Evolutionary conservation across 108 stramenopile genomes (phyloP).

Genomic region (Ochromonas danica): DNA sequence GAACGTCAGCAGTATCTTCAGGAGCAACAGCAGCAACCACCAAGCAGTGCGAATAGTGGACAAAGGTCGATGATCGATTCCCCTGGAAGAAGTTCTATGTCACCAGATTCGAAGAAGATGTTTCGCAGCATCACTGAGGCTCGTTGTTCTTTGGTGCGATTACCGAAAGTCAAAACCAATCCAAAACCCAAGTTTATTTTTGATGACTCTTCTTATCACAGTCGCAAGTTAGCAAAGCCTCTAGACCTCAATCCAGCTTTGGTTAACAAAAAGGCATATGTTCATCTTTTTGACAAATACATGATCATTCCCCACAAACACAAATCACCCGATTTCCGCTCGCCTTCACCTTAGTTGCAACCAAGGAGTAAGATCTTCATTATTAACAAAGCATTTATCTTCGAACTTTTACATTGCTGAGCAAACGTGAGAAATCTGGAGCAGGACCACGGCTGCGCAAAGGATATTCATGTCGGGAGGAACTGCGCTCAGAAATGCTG

Average conservation of each 20-base stretch:
- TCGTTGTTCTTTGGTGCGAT: neutral
- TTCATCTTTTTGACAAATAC: neutral
- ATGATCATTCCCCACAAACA: neutral
- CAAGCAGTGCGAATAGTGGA: neutral
- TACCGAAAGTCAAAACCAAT: neutral
- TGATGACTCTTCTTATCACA: constrained; percentile 24
- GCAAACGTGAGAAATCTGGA: no score
- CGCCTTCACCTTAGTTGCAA: no score
- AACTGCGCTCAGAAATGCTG: no score
- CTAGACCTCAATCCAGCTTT: neutral
- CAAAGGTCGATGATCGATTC: neutral
- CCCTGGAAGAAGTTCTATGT: neutral
- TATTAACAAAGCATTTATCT: no score
- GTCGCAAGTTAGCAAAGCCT: no score
- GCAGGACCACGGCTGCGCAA: no score
- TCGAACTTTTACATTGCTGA: no score
- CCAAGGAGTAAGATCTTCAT: no score
- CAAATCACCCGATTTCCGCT: no score
- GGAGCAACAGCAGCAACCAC: neutral
- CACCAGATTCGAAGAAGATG: neutral
- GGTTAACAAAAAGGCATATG: neutral
- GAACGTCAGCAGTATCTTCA: neutral
- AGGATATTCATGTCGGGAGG: no score
- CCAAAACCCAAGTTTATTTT: neutral
- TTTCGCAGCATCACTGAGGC: neutral